These are phyloP conservation scores for Theileria luwenshuni DNA, from an alignment of 169 alveolate species.

Conservation along the genomic window DNA sequence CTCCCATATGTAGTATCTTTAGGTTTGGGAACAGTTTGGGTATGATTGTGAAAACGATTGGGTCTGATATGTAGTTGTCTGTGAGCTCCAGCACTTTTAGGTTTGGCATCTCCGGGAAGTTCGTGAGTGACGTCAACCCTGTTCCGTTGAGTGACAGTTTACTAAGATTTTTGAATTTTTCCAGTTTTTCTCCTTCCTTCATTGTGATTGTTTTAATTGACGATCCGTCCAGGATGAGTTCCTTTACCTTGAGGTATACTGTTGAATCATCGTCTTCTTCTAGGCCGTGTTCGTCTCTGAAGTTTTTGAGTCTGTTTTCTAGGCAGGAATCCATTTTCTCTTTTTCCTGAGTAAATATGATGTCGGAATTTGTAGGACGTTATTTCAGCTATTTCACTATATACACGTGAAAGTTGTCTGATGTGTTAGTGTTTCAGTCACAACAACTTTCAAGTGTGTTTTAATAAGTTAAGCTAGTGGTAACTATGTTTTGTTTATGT, in stretches of 20 bases:
- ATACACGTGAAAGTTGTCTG: too few species aligned
- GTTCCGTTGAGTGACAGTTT: constrained; percentile 87
- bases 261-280: constrained; percentile 72
- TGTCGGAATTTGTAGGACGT: too few species aligned
- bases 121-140: constrained; percentile 79
- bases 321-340: constrained; percentile 76
- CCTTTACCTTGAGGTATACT: constrained; percentile 72
- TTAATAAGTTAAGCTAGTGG: too few species aligned
- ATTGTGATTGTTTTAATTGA: constrained; percentile 70
- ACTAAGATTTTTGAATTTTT: constrained; percentile 75
- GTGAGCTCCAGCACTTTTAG: constrained; percentile 84
- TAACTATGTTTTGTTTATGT: too few species aligned
- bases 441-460: too few species aligned
- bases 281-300: constrained; percentile 64
- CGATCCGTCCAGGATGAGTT: constrained; percentile 86
- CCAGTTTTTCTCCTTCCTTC: constrained; percentile 78
- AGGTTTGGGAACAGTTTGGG: constrained; percentile 81
- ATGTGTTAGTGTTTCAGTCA: too few species aligned
- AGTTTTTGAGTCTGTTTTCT: constrained; percentile 62
- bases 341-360: too few species aligned
- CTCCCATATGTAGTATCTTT: constrained; percentile 85
- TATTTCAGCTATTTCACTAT: too few species aligned
- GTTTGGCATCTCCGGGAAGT: constrained; percentile 81
- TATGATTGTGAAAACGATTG: constrained; percentile 74
- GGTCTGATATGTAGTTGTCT: constrained; percentile 84